Percentiles rank a stretch among this genome's conserved stretches.
These are phyloP conservation scores for Gaultheria prostrata DNA, from an alignment of 148 eudicot species.

Conservation along the genomic window DNA sequence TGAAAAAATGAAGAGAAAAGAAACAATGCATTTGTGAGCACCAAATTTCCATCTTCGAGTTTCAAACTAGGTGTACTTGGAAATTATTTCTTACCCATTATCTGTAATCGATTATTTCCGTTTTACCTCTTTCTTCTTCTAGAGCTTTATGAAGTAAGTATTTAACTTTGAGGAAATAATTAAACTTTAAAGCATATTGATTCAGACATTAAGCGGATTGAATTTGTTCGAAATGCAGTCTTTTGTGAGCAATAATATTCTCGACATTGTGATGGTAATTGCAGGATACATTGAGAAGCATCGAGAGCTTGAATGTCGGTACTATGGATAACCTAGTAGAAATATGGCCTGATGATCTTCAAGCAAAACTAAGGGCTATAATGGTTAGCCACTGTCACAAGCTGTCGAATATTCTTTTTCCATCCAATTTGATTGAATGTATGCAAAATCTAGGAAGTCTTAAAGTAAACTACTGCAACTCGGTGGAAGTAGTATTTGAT, in stretches of 20 bases:
- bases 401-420: not conserved
- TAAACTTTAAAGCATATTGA: not conserved
- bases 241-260: not conserved
- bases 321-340: slow-evolving; percentile 3
- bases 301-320: not conserved
- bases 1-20: too few species aligned
- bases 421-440: not conserved
- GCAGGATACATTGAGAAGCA: not conserved
- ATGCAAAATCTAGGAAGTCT: not conserved
- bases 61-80: too few species aligned
- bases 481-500: not conserved
- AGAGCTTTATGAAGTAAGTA: too few species aligned
- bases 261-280: not conserved
- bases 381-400: not conserved
- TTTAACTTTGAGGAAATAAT: too few species aligned
- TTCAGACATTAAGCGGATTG: too few species aligned
- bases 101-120: too few species aligned
- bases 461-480: not conserved
- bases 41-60: too few species aligned
- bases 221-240: too few species aligned
- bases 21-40: too few species aligned
- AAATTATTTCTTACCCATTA: too few species aligned
- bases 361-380: not conserved
- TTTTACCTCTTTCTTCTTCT: too few species aligned
- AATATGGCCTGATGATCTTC: slow-evolving; percentile 3